These are phyloP conservation scores for Plenodomus tracheiphilus DNA, from an alignment of 2,329 filamentous ascomycete species.

Conservation along the genomic window DNA sequence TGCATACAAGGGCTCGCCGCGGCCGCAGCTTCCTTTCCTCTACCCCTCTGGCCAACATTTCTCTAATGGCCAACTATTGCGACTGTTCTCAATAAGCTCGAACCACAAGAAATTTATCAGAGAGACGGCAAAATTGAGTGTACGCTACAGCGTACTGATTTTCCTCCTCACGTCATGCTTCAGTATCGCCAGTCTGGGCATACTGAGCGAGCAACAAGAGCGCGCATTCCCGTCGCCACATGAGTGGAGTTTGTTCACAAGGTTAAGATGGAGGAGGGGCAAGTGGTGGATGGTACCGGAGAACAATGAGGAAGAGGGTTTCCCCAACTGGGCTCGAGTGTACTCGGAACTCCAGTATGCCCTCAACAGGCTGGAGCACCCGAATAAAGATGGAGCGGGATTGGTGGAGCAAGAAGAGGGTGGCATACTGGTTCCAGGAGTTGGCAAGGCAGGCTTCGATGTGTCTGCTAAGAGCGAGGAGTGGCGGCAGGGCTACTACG, in stretches of 20 bases:
- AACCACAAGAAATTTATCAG: slow-evolving; percentile 72
- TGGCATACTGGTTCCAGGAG: slow-evolving; percentile 43
- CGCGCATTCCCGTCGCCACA: slow-evolving; percentile 76
- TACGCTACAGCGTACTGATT: slow-evolving; percentile 68
- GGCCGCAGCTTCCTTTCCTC: slow-evolving; percentile 69
- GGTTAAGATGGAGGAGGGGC: slow-evolving; percentile 67
- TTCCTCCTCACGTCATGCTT: slow-evolving; percentile 67
- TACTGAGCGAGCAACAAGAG: slow-evolving; percentile 76
- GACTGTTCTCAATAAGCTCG: slow-evolving; percentile 71
- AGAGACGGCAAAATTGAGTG: slow-evolving; percentile 69
- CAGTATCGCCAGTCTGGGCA: slow-evolving; percentile 64
- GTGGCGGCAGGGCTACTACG: slow-evolving; percentile 85
- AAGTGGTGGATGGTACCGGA: slow-evolving; percentile 52
- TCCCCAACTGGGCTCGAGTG: slow-evolving; percentile 72
- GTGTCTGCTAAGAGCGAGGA: slow-evolving; percentile 75
- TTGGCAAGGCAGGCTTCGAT: slow-evolving; percentile 62
- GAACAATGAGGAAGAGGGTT: slow-evolving; percentile 60
- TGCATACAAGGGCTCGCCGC: slow-evolving; percentile 48
- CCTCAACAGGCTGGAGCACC: slow-evolving; percentile 70
- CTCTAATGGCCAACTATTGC: slow-evolving; percentile 55
- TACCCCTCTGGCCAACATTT: slow-evolving; percentile 54
- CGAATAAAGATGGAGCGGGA: slow-evolving; percentile 67
- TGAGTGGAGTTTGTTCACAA: slow-evolving; percentile 76
- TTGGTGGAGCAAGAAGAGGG: slow-evolving; percentile 61
- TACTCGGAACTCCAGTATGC: slow-evolving; percentile 63